Base-by-base conservation (phyloP, 768 basidiomycete species). In the button mushroom (Agaricus bisporus) region DNA sequence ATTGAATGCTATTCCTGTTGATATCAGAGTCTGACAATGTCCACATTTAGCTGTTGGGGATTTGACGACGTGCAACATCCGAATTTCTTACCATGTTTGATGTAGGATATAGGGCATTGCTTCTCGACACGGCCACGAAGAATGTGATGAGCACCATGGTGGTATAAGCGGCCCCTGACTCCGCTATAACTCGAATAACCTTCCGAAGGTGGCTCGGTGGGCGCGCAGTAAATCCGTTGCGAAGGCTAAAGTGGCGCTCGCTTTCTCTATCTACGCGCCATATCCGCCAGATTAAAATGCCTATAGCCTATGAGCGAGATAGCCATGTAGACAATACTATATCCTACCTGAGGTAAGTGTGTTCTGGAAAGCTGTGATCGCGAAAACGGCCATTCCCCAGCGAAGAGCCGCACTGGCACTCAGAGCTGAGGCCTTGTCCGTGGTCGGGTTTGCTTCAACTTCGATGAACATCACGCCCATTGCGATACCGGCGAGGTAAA, bases 121-220 rank as follows among this genome's bases (percentile, higher is more conserved):
- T 37, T 35, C 14, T 20, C 9, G 18, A 32, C 18, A 26, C 4
- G 5, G 22, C 14, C 4, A 44, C 20, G 15, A 51, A 10, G n/a
- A 41, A 14, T 11, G 38, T 41, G 18, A 22, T 28, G 2, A 51
- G 17, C 17, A 44, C 26, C 41, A 51, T 43, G 2, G 25, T 20
- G 3, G 50, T 51, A 15, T 43, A 51, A 14, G 29, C 42, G 6
- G 50, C 50, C 17, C 50, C 50, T 14, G 50, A 51, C 26, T 51
- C 50, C 12, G 42, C 41, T 15, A 51, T 32, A 5, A 51, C 17
- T n/a, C 26, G 41, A 12, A 51, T 51, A 3, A 51, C 50, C 22
- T 20, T 43, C 10, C 42, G 41, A 17, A 51, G 17, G 5, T 44
- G 28, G 5, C 41, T 41, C 3, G 41, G 41, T 3, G 5, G 25